These are phyloP conservation scores for Trichomonascaceae sp. DNA, from an alignment of 1,139 yeast genomes.

Conservation along the genomic window DNA sequence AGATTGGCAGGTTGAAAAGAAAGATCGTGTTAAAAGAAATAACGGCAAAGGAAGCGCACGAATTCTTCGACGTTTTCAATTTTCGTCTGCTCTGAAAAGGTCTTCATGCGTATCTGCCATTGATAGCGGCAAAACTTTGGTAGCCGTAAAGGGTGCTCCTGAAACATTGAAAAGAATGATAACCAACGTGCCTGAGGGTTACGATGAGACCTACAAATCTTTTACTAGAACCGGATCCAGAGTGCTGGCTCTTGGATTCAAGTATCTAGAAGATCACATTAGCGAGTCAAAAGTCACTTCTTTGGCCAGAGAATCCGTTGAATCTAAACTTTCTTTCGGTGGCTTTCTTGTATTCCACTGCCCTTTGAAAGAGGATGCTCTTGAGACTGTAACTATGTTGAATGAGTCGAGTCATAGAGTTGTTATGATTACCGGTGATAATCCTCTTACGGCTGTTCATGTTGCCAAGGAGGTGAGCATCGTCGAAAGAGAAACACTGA, in stretches of 20 bases:
- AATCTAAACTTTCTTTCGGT: conserved; percentile 67
- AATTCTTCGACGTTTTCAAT: conserved; percentile 91
- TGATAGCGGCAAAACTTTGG: conserved; percentile 50
- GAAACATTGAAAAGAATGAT: conserved; percentile 86
- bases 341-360: conserved; percentile 97
- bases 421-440: conserved; percentile 98
- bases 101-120: conserved; percentile 81
- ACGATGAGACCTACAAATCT: conserved; percentile 81
- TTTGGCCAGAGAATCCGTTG: conserved; percentile 68
- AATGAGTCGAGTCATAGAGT: conserved; percentile 89
- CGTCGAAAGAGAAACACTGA: conserved; percentile 73
- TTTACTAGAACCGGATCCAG: conserved; percentile 95
- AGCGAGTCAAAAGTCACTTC: conserved; percentile 48
- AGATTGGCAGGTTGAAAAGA: conserved; percentile 74
- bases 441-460: conserved; percentile 96
- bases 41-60: conserved; percentile 43
- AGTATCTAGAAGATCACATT: conserved; percentile 52
- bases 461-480: conserved; percentile 92
- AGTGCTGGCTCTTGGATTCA: conserved; percentile 90
- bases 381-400: conserved; percentile 83
- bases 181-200: conserved; percentile 61
- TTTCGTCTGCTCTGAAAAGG: conserved; percentile 91
- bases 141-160: conserved; percentile 99
- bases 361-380: conserved; percentile 90
- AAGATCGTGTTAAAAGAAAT: conserved; percentile 41